Evolutionary conservation across 192 early-diverging fungal species (phyloP).

Genomic region (Tieghemiomyces parasiticus): DNA sequence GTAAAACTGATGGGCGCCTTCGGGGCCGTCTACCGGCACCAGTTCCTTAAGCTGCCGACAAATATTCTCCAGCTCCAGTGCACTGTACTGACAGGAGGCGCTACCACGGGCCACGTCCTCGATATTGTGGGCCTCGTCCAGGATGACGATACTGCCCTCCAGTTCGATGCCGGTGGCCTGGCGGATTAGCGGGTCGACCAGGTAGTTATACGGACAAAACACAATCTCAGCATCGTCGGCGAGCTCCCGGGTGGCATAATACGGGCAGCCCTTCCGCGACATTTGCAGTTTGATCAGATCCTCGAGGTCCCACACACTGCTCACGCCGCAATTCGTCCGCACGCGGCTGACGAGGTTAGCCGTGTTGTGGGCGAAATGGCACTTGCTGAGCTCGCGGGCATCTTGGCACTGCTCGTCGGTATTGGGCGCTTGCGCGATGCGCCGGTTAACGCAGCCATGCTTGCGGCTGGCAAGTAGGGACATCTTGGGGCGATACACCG

Average conservation of each 20-base stretch:
- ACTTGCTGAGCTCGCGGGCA: constrained; percentile 4
- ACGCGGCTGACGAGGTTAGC: constrained; percentile 10
- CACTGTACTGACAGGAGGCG: constrained; percentile 21
- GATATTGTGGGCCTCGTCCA: constrained; percentile 53
- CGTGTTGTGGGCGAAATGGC: constrained; percentile 8
- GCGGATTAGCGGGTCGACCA: constrained; percentile 41
- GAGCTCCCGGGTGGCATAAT: constrained; percentile 33
- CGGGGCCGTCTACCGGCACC: constrained; percentile 5
- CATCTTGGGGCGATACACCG: constrained; percentile 34
- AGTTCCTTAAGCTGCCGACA: constrained; percentile 21
- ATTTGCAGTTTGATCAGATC: constrained; percentile 30
- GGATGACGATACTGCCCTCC: constrained; percentile 29
- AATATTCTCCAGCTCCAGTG: constrained; percentile 18
- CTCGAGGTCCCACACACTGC: constrained; percentile 39
- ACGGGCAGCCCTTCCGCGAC: constrained; percentile 29
- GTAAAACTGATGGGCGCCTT: background rate
- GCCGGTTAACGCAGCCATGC: constrained; percentile 30
- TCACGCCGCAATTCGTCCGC: background rate
- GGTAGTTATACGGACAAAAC: constrained; percentile 53
- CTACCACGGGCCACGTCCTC: constrained; percentile 34
- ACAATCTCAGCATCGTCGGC: constrained; percentile 32
- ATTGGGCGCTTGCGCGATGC: constrained; percentile 16
- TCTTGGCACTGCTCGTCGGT: constrained; percentile 23
- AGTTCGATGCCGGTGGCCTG: constrained; percentile 30
- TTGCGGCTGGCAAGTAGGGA: constrained; percentile 32